Base-by-base conservation (phyloP, 768 basidiomycete species). In the Trametes cinnabarina region DNA sequence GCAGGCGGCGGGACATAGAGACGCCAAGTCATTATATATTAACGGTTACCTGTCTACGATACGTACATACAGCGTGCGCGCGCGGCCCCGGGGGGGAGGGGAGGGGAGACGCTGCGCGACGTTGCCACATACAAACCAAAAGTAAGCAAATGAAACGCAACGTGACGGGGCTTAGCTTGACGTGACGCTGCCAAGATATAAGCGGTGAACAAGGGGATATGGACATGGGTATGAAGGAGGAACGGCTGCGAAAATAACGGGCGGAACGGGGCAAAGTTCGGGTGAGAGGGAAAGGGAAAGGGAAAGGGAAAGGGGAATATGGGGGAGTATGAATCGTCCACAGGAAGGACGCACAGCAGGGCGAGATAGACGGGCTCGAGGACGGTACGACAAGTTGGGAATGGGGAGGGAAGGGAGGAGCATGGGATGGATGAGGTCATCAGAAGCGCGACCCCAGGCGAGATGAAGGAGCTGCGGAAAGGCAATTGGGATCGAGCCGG, bases 1-100 rank as follows among this genome's bases (percentile, higher is more conserved):
- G 41, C 6, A 14, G n/a, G 23, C 19, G 28, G 23, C 20, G 20
- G 53, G 14, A 30, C 17, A 26, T 22, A 28, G 32, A 28, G n/a
- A 17, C 15, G 17, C 41, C 19, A 41, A 34, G 51, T 25, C 58
- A 53, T 59, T 53, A 59, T 59, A 59, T 59, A 60, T 54, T 60
- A 60, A 48, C 32, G 47, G 35, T 32, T 48, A 51, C 47, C 52
- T 54, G 51, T 59, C 58, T 59, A 53, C 51, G 47, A 37, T 59
- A 53, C 47, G 51, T 59, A 58, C 57, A 52, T 58, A 48, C 57
- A 58, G 50, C 57, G 57, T n/a, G 51, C 23, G 25, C 22, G 23
- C n/a, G n/a, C n/a, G n/a, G n/a, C n/a, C n/a, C n/a, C n/a, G n/a
- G n/a, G n/a, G n/a, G n/a, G n/a, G n/a, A n/a, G n/a, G n/a, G n/a